These are phyloP conservation scores for Lolium multiflorum DNA, from an alignment of 176 grass and related monocot species.

Conservation along the genomic window DNA sequence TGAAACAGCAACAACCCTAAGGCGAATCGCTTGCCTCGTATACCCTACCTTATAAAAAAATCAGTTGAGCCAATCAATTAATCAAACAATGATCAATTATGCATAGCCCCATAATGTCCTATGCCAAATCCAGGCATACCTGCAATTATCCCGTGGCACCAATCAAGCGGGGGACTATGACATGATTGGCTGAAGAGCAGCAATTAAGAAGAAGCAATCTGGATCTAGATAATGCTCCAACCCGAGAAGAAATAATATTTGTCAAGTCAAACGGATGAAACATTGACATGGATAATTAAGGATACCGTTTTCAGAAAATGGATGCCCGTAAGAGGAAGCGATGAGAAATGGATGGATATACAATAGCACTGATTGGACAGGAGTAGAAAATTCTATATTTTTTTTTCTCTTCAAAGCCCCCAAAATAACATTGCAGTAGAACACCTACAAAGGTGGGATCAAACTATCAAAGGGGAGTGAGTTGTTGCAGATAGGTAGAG, in stretches of 20 bases:
- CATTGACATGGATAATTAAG: neutral
- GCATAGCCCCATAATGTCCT: too few relatives aligned
- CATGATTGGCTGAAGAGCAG: neutral
- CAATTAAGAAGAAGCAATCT: neutral
- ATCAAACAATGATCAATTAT: neutral
- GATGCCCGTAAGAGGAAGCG: neutral
- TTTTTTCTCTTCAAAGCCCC: neutral
- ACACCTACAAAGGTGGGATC: neutral
- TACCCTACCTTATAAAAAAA: too few relatives aligned
- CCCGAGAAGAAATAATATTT: neutral
- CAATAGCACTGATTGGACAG: neutral
- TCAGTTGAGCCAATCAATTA: neutral
- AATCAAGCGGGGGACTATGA: neutral
- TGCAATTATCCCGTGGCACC: neutral
- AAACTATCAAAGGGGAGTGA: neutral
- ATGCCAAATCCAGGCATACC: neutral
- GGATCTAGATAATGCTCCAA: neutral
- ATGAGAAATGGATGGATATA: neutral
- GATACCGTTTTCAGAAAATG: neutral
- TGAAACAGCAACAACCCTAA: too few relatives aligned
- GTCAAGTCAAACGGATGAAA: neutral
- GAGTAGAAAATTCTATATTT: neutral
- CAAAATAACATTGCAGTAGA: neutral
- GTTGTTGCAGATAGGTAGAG: neutral
- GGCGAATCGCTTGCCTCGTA: too few relatives aligned